Base-by-base conservation (phyloP, 306 rosid species). In the Trifolium fragiferum region DNA sequence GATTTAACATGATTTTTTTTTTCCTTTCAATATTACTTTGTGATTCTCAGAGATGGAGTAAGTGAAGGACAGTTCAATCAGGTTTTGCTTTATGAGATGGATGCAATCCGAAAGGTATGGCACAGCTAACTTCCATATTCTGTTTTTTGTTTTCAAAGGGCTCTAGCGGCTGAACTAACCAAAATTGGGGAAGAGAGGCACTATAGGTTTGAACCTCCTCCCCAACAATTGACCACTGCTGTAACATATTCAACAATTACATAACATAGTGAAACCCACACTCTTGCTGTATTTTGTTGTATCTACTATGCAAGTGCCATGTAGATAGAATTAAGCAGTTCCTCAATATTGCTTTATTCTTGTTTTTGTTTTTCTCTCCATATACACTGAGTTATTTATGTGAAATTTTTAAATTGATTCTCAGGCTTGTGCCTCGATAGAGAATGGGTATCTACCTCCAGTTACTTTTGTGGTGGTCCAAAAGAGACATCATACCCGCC, bases 61-160 rank as follows among this genome's bases (percentile, higher is more conserved):
- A 87, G 99, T 40, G 99, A 90, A 32, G 96, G 99, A 0, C 99
- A 94, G 32, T 92, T 89, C 2, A 85, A 75, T 37, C 93, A 94
- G 73, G 99, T 94, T 67, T 47, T 92, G 63, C 88, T 94, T 1
- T 65, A 87, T 51, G 99, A 94, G 77, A 66, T 94, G 83, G 95
- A 88, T 13, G 99, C 99, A 0, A 90, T 94, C 23, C 65, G 99
- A 33, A 85, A 80, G 96, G 98, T 91, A 82, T 68, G 70, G 1
- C 14, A 4, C 8, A 2, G 6, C 5, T 55, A 6, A 72, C 15
- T 11, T 1, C 8, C 32, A 21, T 20, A 19, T 54, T 54, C 20
- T 47, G 6, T 54, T 53, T 8, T 54, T 54, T 21, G 30, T 20
- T 54, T 9, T 54, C 7, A 19, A 19, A 54, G 13, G 20, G 57